Base-by-base conservation (phyloP, 352 stramenopile species). In the Pythium plurisporium region DNA sequence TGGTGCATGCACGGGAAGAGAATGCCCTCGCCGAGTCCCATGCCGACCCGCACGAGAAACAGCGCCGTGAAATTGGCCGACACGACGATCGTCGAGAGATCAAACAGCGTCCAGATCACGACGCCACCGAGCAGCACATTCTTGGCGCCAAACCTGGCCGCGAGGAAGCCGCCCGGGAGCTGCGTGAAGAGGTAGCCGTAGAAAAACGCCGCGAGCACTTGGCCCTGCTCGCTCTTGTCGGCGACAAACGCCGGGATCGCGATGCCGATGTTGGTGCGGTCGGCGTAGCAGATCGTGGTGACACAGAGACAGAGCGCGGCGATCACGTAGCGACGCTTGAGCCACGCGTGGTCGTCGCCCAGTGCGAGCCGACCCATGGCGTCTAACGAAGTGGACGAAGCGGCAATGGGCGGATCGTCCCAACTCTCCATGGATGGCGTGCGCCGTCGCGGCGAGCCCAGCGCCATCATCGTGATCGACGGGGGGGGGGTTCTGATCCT, bases 1-100 rank as follows among this genome's bases (percentile, higher is more conserved):
- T 92, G 81, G 49, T 95, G 83, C 86, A 95, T 91, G 48, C 83
- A 95, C 27, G 86, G 86, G 48, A 95, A 95, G 30, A 95, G 61
- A 41, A 95, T 91, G 30, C 86, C 86, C 49, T 95, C 86, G 47
- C 86, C 86, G 26, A 95, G 71, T 1, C 86, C 86, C 86, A 95
- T 95, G 12, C 79, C 80, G 1, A 75, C 74, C 51, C 86, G 83
- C 15, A 78, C 83, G 36, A 91, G 64, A 62, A 87, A 94, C 25
- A 95, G 70, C n/a, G 70, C 74, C 31, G 70, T 74, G 22, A 88
- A 70, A 65, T 67, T 82, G 43, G 76, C 78, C 3, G 80, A 70
- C 34, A 79, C 79, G 10, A 78, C 20, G 14, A 95, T 68, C 3
- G 86, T 95, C 53, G 82, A 87, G 46, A 95, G 47, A 46, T 95